phyloP scores from a whole-genome alignment of 2,329 filamentous ascomycete genomes.

The Leptodontidium sp. region DNA sequence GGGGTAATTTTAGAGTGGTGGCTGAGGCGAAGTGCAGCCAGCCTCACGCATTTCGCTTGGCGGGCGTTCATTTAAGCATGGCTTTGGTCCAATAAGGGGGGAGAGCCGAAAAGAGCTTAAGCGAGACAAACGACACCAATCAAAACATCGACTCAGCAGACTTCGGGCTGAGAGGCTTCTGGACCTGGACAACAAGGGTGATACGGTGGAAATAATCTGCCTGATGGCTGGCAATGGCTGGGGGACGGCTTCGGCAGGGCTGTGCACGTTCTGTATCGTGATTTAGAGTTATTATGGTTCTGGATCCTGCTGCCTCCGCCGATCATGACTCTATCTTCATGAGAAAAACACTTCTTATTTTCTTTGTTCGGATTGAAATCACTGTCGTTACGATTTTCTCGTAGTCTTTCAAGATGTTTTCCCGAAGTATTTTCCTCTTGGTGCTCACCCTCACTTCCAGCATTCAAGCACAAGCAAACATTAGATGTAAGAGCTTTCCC shows the following conservation, averaged over 20 bases:
- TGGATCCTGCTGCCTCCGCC: constrained; percentile 1
- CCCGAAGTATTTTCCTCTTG: constrained; percentile 5
- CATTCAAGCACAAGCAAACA: constrained; percentile 8
- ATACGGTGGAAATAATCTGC: constrained; percentile 17
- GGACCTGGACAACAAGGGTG: neutral
- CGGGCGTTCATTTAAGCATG: constrained; percentile 10
- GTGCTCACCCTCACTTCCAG: constrained; percentile 15
- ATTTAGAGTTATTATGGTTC: constrained; percentile 9
- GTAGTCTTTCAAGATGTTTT: constrained; percentile 19
- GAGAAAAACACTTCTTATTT: neutral
- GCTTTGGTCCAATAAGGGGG: neutral
- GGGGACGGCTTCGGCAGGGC: neutral
- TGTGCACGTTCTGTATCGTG: neutral
- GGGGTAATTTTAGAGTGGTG: constrained; percentile 24
- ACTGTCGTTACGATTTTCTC: constrained; percentile 20
- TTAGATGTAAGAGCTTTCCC: constrained; percentile 8
- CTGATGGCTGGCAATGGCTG: constrained; percentile 1
- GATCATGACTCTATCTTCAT: neutral
- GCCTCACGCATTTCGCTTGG: neutral
- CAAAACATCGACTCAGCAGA: neutral
- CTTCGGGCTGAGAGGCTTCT: constrained; percentile 9
- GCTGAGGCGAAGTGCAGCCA: constrained; percentile 27
- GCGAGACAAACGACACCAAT: constrained; percentile 13
- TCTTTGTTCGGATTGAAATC: neutral
- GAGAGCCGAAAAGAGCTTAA: neutral